Percentiles rank a stretch among this genome's conserved stretches.
phyloP scores from a whole-genome alignment of 805 yeast genomes.

The Saccharomycopsis javanensis region DNA sequence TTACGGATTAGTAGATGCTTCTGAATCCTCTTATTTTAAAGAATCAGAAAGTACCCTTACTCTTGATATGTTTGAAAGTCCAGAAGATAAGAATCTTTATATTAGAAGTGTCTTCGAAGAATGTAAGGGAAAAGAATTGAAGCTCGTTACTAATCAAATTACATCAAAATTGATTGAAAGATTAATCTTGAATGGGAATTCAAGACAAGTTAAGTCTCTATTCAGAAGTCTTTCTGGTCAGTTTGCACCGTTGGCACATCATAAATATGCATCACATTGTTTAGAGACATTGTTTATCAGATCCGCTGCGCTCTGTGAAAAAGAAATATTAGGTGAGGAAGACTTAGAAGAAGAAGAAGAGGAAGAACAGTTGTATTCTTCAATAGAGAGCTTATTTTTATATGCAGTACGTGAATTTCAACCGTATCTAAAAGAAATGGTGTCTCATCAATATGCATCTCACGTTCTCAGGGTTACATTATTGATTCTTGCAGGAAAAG shows the following conservation, averaged over 20 bases:
- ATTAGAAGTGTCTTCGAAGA: conserved; percentile 76
- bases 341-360: conserved; percentile 27
- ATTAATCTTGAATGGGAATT: conserved; percentile 56
- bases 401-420: conserved; percentile 58
- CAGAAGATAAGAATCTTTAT: conserved; percentile 67
- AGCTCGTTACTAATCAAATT: conserved; percentile 86
- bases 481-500: conserved; percentile 65
- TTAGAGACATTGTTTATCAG: conserved; percentile 76
- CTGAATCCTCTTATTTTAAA: conserved; percentile 84
- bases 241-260: conserved; percentile 66
- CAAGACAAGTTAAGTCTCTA: conserved; percentile 53
- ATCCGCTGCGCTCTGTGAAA: conserved; percentile 63
- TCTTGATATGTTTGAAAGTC: conserved; percentile 62
- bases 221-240: conserved; percentile 65
- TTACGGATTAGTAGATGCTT: conserved; percentile 78
- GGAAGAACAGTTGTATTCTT: conserved; percentile 33
- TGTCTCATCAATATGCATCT: conserved; percentile 73
- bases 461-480: conserved; percentile 73
- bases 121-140: conserved; percentile 79
- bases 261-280: conserved; percentile 90
- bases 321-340: conserved; percentile 47
- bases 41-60: conserved; percentile 84
- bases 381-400: conserved; percentile 60
- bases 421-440: conserved; percentile 49
- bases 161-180: conserved; percentile 91